A percentile compares a stretch with the other conserved stretches of the same genome.
Evolutionary conservation across 108 stramenopile species (phyloP).

Genomic region (Seminavis robusta): DNA sequence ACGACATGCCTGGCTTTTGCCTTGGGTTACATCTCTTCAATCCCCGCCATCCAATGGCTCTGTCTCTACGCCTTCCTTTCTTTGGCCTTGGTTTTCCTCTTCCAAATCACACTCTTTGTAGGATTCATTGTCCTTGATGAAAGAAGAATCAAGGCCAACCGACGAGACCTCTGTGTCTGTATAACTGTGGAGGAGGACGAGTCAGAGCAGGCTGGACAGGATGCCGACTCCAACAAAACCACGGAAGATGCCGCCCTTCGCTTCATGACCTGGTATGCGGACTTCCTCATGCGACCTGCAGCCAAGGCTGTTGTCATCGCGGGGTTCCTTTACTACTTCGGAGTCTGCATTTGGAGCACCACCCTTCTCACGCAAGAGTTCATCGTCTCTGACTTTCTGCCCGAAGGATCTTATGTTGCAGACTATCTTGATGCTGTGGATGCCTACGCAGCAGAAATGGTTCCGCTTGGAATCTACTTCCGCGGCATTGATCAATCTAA

Average conservation of each 20-base stretch:
- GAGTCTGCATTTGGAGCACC: conserved; percentile 3
- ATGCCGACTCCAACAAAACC: too few relatives aligned
- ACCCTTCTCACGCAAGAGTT: conserved; percentile 13
- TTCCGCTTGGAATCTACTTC: conserved; percentile 12
- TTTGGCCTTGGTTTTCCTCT: background rate
- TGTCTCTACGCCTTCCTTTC: conserved; percentile 24
- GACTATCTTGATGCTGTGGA: conserved; percentile 7
- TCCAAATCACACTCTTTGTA: conserved; percentile 28
- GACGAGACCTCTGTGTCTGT: conserved; percentile 27
- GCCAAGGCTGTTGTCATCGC: conserved; percentile 24
- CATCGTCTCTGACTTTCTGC: conserved; percentile 12
- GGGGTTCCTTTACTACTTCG: conserved; percentile 18
- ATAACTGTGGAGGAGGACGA: conserved; percentile 1
- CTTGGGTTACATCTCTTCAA: conserved; percentile 8
- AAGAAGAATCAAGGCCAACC: conserved; percentile 4
- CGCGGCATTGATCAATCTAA: conserved; percentile 18
- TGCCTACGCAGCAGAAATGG: conserved; percentile 3
- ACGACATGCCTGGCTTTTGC: conserved; percentile 25
- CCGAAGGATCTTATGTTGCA: too few relatives aligned
- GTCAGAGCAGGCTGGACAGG: background rate
- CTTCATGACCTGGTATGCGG: conserved; percentile 19
- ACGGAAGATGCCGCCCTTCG: too few relatives aligned
- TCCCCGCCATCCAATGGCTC: conserved; percentile 20
- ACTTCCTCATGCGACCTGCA: conserved; percentile 5
- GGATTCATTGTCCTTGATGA: conserved; percentile 21